Conservation (phyloP, 1,284 basidiomycete species). For the Spongiforma sp. region DNA sequence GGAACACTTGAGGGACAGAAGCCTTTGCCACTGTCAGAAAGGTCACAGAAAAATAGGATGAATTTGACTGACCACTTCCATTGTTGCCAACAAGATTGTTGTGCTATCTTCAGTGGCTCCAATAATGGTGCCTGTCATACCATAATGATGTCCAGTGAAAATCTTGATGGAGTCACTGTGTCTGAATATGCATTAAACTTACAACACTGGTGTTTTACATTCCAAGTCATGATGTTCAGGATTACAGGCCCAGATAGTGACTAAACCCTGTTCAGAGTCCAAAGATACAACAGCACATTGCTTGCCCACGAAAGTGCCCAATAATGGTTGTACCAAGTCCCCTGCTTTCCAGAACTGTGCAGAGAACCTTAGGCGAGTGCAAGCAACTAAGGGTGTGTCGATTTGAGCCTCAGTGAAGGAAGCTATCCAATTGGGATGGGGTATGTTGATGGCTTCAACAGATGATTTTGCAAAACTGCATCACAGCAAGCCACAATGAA, state of each 20-base stretch:
- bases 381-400: not conserved
- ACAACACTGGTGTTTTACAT: not conserved
- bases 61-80: not conserved
- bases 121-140: not conserved
- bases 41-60: not conserved
- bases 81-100: not conserved
- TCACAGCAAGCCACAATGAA: not conserved
- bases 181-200: not conserved
- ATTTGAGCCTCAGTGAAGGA: not conserved
- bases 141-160: not conserved
- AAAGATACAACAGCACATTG: not conserved
- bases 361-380: not conserved
- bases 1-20: not conserved
- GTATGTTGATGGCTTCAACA: not conserved
- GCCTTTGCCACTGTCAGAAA: not conserved
- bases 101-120: not conserved
- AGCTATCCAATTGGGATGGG: not conserved
- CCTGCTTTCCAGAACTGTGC: constrained; percentile 1
- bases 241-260: not conserved
- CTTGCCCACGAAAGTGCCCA: not conserved
- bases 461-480: not conserved
- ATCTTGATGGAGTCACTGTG: not conserved
- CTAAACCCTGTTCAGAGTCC: too few species aligned
- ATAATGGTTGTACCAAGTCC: not conserved
- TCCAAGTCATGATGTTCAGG: not conserved